Evolutionary conservation across 2,329 filamentous ascomycete species (phyloP), one percentile per base, ranked within the genome.

Genomic region (Ceratocystis smalleyi): DNA sequence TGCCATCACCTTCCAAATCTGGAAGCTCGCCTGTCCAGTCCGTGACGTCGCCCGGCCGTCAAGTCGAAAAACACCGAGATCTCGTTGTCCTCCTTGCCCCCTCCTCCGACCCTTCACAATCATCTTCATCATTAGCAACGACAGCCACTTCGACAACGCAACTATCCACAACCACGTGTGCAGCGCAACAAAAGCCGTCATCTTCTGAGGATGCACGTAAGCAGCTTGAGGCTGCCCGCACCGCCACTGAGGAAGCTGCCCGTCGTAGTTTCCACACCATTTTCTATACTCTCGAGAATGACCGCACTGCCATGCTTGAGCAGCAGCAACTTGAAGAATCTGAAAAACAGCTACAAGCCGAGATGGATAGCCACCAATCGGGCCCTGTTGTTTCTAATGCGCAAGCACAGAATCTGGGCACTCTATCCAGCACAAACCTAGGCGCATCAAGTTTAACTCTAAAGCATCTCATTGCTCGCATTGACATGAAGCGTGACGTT

Each of bases 321-420:
- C 94, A 99, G 75, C 91, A 97, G 74, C 90, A 92, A 74, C 81
- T 99, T 30, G 94, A 99, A 72, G 94, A 97, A 73, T 91, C 95
- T 1, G 94, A 99, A 73, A 88, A 95, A 72, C 91, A 95, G 73
- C 87, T 97, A 8, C 92, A 97, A 74, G 91, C 91, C 15, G 94
- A 99, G 75, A 94, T 96, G 80, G 91, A 91, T 63, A 81, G 85
- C 71, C 82, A 81, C 63, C 81, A 75, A 64, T 78, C 77, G 62
- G 77, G 77, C 24, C 75, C 77, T 27, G 77, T 78, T 43, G 78
- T 78, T 15, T 82, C 84, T 68, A 88, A 89, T 68, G 63, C 64
- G 49, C 59, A 63, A 45, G 63, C 63, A n/a, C 64, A 65, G 5
- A 67, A 67, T 47, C 62, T 64, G 15, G 89, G 95, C 71, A 91